Conservation (phyloP, 2,329 filamentous ascomycete genomes). For the Aspergillus sergii region DNA sequence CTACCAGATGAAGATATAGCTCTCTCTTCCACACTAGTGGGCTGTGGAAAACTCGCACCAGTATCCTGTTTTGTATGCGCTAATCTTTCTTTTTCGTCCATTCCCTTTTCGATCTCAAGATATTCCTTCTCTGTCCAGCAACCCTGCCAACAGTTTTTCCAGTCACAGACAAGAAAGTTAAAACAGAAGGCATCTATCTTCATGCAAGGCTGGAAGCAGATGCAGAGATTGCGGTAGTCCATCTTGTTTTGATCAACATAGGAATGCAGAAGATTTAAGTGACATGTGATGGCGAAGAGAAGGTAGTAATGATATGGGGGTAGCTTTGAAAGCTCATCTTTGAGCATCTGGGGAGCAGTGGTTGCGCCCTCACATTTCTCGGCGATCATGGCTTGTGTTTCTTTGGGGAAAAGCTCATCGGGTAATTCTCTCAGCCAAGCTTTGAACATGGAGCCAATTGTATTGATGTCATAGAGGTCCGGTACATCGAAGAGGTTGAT, state of each 20-base stretch:
- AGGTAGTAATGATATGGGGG: conserved; percentile 98
- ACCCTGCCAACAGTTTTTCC: conserved; percentile 96
- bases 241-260: conserved; percentile 97
- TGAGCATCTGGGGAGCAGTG: conserved; percentile 78
- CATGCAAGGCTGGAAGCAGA: conserved; percentile 96
- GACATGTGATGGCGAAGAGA: conserved; percentile 94
- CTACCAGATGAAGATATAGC: conserved; percentile 68
- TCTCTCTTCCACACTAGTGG: conserved; percentile 52
- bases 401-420: conserved; percentile 88
- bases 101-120: conserved; percentile 60
- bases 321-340: conserved; percentile 90
- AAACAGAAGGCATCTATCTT: conserved; percentile 95
- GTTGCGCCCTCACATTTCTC: conserved; percentile 78
- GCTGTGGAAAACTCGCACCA: conserved; percentile 18
- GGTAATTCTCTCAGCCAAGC: conserved; percentile 94
- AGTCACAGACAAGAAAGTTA: conserved; percentile 91
- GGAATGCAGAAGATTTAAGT: conserved; percentile 85
- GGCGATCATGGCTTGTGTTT: conserved; percentile 76
- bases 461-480: conserved; percentile 93
- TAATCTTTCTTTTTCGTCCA: conserved; percentile 36
- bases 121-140: conserved; percentile 87
- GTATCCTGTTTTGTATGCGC: conserved; percentile 29
- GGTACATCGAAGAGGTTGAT: conserved; percentile 87
- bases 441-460: conserved; percentile 93
- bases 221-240: conserved; percentile 93